Evolutionary conservation across 1,284 basidiomycete species (phyloP).

Genomic region (Puccinia coronata): DNA sequence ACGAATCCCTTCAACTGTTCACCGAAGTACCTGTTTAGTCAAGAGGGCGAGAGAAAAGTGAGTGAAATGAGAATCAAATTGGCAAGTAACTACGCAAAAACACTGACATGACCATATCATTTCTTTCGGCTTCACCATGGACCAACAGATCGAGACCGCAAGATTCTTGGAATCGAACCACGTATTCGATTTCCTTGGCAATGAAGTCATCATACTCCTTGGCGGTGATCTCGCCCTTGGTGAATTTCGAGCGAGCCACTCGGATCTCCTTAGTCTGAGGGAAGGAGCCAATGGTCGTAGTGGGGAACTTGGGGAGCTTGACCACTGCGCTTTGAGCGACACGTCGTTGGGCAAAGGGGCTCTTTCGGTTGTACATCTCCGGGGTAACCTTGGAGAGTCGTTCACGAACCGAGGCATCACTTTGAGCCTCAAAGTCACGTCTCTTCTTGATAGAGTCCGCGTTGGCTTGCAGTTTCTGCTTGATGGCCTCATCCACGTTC

Average conservation of each 20-base stretch:
- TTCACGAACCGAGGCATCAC: slow-evolving; percentile 92
- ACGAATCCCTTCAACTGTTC: slow-evolving; percentile 94
- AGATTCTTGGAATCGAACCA: slow-evolving; percentile 95
- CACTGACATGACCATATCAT: slow-evolving; percentile 60
- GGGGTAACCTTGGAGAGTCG: slow-evolving; percentile 89
- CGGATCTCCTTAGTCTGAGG: slow-evolving; percentile 97
- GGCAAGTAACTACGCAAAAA: not conserved
- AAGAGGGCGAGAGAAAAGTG: not conserved
- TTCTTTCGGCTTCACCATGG: slow-evolving; percentile 83
- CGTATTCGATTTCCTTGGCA: slow-evolving; percentile 92
- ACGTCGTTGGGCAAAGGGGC: slow-evolving; percentile 81
- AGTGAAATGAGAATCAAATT: not conserved
- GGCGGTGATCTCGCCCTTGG: slow-evolving; percentile 85
- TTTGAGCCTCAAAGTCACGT: slow-evolving; percentile 91
- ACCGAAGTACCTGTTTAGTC: slow-evolving; percentile 86
- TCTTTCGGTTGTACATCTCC: slow-evolving; percentile 86
- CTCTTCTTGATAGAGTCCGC: slow-evolving; percentile 88
- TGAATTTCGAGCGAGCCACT: slow-evolving; percentile 87
- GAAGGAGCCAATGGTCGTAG: slow-evolving; percentile 91
- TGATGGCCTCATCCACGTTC: slow-evolving; percentile 64
- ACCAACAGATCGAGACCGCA: slow-evolving; percentile 95
- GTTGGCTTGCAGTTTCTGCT: slow-evolving; percentile 77
- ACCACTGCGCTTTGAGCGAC: slow-evolving; percentile 86
- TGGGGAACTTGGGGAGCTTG: slow-evolving; percentile 94
- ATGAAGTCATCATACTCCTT: slow-evolving; percentile 97